Evolutionary conservation across 306 rosid species (phyloP).

Genomic region (Cyclanthera cordifolia): DNA sequence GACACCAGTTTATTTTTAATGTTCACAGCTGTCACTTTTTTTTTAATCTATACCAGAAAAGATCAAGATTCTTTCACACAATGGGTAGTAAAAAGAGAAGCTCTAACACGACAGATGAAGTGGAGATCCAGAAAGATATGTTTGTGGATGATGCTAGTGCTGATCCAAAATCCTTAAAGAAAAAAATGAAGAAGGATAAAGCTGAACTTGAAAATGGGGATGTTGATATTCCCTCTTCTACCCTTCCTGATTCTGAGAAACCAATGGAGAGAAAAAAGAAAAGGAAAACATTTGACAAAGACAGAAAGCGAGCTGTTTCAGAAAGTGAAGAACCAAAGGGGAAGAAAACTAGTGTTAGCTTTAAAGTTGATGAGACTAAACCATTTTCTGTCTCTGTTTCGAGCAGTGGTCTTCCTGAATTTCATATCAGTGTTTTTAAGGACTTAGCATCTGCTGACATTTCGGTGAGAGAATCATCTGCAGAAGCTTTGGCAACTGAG

Average conservation of each 20-base stretch:
- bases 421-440: constrained; percentile 85
- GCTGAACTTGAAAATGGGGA: constrained; percentile 16
- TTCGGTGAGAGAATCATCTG: constrained; percentile 45
- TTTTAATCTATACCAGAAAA: neutral
- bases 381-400: constrained; percentile 15
- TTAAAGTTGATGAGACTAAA: constrained; percentile 12
- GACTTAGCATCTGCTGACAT: constrained; percentile 52
- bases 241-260: constrained; percentile 21
- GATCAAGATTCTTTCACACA: constrained; percentile 5
- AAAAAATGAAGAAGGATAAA: constrained; percentile 33
- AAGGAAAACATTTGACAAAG: constrained; percentile 53
- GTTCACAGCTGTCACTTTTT: neutral
- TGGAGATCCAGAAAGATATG: constrained; percentile 9
- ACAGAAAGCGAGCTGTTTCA: constrained; percentile 18
- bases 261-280: constrained; percentile 79
- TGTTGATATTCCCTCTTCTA: constrained; percentile 11
- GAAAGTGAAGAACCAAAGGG: constrained; percentile 13
- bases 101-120: constrained; percentile 25
- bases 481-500: constrained; percentile 52
- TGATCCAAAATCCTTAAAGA: constrained; percentile 22
- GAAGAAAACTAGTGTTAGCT: constrained; percentile 10
- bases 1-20: neutral
- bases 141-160: constrained; percentile 10
- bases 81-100: constrained; percentile 42
- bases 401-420: constrained; percentile 38